Evolutionary conservation across 2,329 filamentous ascomycete species (phyloP).

Genomic region (Fusarium sp.): DNA sequence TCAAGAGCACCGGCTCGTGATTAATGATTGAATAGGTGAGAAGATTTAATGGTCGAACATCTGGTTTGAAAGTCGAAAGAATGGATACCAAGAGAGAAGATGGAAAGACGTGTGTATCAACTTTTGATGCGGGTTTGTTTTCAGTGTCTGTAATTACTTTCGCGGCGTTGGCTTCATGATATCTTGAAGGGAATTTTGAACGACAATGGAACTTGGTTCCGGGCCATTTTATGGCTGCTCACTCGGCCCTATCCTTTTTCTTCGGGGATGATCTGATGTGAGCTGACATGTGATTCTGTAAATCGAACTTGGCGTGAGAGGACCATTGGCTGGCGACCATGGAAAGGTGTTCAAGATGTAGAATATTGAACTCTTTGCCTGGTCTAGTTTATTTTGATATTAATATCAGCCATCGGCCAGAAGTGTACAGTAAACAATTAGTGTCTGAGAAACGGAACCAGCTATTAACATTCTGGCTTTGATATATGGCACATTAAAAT

Average conservation of each 20-base stretch:
- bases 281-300: constrained; percentile 7
- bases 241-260: constrained; percentile 3
- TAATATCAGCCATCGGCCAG: not conserved
- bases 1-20: constrained; percentile 47
- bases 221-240: constrained; percentile 20
- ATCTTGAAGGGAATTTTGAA: constrained; percentile 34
- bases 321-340: not conserved
- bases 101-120: constrained; percentile 1
- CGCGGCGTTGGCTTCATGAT: constrained; percentile 43
- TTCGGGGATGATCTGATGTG: constrained; percentile 1
- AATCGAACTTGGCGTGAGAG: not conserved
- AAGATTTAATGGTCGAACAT: constrained; percentile 6
- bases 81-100: constrained; percentile 39
- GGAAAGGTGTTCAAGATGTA: not conserved
- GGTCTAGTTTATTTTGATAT: not conserved
- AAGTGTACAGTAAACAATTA: not conserved
- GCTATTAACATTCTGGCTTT: too few species aligned
- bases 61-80: constrained; percentile 17
- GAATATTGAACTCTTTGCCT: not conserved
- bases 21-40: not conserved
- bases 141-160: constrained; percentile 41
- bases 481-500: not conserved
- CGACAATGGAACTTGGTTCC: constrained; percentile 16
- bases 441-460: not conserved
- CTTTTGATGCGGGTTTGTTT: constrained; percentile 26